These are phyloP conservation scores for Tuber borchii DNA, from an alignment of 495 filamentous ascomycete genomes.

Conservation along the genomic window DNA sequence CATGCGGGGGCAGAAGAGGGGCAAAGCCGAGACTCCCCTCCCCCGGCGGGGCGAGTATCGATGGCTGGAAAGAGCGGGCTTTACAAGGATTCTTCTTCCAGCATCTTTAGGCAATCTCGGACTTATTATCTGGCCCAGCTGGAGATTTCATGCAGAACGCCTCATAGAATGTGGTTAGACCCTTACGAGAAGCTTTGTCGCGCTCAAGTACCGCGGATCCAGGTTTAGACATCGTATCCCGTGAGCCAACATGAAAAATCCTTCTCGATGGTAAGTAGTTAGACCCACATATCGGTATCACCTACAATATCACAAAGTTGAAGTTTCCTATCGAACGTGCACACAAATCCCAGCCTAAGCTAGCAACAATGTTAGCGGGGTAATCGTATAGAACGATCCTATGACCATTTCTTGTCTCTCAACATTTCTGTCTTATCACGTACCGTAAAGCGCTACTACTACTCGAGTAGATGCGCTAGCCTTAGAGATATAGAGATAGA, in stretches of 20 bases:
- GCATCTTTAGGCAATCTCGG: not conserved
- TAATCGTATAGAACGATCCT: not conserved
- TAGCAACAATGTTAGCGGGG: not conserved
- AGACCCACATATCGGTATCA: constrained; percentile 1
- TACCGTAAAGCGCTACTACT: not conserved
- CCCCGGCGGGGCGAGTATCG: not conserved
- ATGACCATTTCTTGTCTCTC: not conserved
- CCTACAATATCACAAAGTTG: constrained; percentile 1
- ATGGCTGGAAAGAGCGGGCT: not conserved
- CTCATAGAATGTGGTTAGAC: not conserved
- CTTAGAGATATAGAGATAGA: not conserved
- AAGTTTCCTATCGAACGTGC: not conserved
- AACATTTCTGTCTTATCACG: not conserved
- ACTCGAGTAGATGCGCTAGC: not conserved
- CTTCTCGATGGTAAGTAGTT: not conserved
- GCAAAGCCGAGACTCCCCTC: not conserved
- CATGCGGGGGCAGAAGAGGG: not conserved
- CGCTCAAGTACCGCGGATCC: not conserved
- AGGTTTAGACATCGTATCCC: not conserved
- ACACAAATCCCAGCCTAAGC: not conserved
- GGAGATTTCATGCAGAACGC: not conserved
- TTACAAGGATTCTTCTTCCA: not conserved
- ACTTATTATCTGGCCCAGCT: not conserved
- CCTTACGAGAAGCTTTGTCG: not conserved
- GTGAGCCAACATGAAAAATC: not conserved